Evolutionary conservation across 495 filamentous ascomycete species (phyloP).

Genomic region (Lophiotrema nucula): DNA sequence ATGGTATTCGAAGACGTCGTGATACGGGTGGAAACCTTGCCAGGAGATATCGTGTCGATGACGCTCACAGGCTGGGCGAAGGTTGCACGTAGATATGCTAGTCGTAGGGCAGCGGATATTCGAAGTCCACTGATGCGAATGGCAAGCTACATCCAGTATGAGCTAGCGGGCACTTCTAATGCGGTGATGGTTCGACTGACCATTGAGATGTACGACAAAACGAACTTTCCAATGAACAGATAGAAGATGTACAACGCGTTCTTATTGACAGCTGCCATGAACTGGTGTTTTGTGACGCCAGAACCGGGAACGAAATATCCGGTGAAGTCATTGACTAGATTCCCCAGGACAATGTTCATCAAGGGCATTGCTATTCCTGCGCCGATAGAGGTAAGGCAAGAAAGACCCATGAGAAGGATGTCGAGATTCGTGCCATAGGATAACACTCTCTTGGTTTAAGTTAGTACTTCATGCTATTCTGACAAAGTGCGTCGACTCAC

Average conservation of each 20-base stretch:
- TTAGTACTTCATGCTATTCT: not conserved
- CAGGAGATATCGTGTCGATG: slow-evolving; percentile 38
- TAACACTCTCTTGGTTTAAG: slow-evolving; percentile 25
- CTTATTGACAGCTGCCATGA: slow-evolving; percentile 26
- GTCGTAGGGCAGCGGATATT: slow-evolving; percentile 36
- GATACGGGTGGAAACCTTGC: slow-evolving; percentile 38
- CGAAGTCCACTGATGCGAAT: slow-evolving; percentile 38
- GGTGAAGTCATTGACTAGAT: slow-evolving; percentile 30
- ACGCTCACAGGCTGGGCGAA: slow-evolving; percentile 36
- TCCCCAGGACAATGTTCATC: slow-evolving; percentile 36
- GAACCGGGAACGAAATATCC: slow-evolving; percentile 30
- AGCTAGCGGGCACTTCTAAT: not conserved
- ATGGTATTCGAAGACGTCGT: slow-evolving; percentile 39
- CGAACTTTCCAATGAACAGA: slow-evolving; percentile 60
- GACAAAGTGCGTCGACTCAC: no score
- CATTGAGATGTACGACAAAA: slow-evolving; percentile 56
- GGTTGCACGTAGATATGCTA: slow-evolving; percentile 38
- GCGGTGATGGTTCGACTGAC: slow-evolving; percentile 27
- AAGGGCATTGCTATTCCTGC: slow-evolving; percentile 34
- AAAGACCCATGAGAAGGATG: slow-evolving; percentile 18
- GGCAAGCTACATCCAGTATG: slow-evolving; percentile 22
- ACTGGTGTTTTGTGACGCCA: slow-evolving; percentile 28
- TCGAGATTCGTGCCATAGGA: slow-evolving; percentile 31
- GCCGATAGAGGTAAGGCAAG: slow-evolving; percentile 31
- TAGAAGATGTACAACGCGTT: slow-evolving; percentile 56